Evolutionary conservation across 2,329 filamentous ascomycete species (phyloP).

Genomic region (Sporothrix luriei): DNA sequence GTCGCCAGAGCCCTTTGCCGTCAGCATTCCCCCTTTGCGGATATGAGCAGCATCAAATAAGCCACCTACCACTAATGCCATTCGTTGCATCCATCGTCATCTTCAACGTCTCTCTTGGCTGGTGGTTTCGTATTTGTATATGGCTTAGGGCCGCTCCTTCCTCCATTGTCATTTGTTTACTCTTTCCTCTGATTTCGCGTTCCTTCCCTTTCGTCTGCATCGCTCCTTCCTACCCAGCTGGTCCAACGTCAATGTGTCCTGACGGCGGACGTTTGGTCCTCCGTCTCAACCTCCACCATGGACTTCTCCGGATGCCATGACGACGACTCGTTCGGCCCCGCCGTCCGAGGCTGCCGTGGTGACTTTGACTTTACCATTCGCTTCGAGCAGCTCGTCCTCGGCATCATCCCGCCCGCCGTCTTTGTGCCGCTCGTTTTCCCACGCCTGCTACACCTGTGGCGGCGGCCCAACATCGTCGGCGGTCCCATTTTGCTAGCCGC

Average conservation of each 20-base stretch:
- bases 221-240: neutral
- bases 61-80: neutral
- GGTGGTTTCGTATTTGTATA: neutral
- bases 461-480: constrained; percentile 43
- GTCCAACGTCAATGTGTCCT: neutral
- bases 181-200: neutral
- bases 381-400: constrained; percentile 54
- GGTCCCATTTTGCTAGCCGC: constrained; percentile 43
- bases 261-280: neutral
- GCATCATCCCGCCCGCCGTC: constrained; percentile 47
- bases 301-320: constrained; percentile 41
- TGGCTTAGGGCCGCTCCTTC: neutral
- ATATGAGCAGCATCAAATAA: neutral
- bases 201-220: neutral
- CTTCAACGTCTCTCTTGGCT: neutral
- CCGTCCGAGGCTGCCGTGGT: constrained; percentile 50
- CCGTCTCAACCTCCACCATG: constrained; percentile 14
- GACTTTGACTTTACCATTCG: constrained; percentile 56
- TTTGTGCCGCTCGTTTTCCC: constrained; percentile 46
- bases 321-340: constrained; percentile 49
- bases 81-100: neutral
- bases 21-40: neutral
- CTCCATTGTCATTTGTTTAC: neutral
- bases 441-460: constrained; percentile 42
- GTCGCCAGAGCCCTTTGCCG: neutral